phyloP scores from a whole-genome alignment of 768 basidiomycete species.

The Auricularia cornea region DNA sequence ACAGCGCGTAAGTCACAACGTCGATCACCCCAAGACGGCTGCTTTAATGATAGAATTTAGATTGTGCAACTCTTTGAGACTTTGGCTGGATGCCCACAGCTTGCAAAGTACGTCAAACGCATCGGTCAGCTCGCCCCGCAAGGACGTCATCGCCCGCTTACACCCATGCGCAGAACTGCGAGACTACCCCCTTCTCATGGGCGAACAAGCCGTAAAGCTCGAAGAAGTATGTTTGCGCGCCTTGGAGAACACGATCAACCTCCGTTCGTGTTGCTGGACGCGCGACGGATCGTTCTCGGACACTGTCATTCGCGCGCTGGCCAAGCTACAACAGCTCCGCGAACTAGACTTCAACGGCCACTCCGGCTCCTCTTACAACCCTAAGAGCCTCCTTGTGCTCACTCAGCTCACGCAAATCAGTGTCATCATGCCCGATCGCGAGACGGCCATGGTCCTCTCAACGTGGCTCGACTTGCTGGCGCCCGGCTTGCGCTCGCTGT shows the following conservation, averaged over 20 bases:
- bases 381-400: conserved; percentile 42
- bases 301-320: conserved; percentile 46
- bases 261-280: conserved; percentile 67
- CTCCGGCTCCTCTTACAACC: conserved; percentile 44
- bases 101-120: conserved; percentile 48
- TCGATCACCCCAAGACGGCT: too few relatives aligned
- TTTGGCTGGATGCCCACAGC: conserved; percentile 41
- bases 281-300: conserved; percentile 66
- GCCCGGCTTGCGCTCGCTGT: conserved; percentile 44
- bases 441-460: conserved; percentile 41
- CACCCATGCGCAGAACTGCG: neutral
- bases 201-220: conserved; percentile 8
- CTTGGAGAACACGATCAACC: conserved; percentile 51
- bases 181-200: neutral
- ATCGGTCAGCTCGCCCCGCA: conserved; percentile 38
- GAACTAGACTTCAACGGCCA: conserved; percentile 70
- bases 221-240: conserved; percentile 38
- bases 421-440: conserved; percentile 64
- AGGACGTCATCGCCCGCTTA: neutral
- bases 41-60: too few relatives aligned
- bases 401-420: conserved; percentile 45
- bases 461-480: conserved; percentile 43
- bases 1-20: conserved; percentile 28
- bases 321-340: conserved; percentile 31
- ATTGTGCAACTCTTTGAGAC: conserved; percentile 55